These are phyloP conservation scores for Papiliotrema laurentii DNA, from an alignment of 1,284 basidiomycete genomes.

Conservation along the genomic window DNA sequence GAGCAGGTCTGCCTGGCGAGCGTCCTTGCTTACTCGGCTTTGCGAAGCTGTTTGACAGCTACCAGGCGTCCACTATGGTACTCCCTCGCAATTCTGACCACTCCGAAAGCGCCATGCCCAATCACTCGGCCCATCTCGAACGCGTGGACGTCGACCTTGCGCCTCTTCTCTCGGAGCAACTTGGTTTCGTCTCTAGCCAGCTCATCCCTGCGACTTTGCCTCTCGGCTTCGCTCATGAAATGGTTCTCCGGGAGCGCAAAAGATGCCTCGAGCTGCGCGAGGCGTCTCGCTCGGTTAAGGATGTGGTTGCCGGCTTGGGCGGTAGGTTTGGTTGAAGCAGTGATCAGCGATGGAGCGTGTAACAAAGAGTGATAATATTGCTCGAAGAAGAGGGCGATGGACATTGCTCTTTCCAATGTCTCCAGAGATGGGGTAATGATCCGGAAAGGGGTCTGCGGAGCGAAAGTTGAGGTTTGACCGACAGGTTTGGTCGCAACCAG, in stretches of 20 bases:
- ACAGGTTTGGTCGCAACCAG: too few relatives aligned
- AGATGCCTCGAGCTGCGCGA: constrained; percentile 79
- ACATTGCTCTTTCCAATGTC: constrained; percentile 88
- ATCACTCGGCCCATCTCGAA: constrained; percentile 92
- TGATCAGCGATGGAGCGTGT: constrained; percentile 12
- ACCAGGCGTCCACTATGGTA: constrained; percentile 71
- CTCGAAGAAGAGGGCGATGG: constrained; percentile 92
- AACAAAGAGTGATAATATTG: constrained; percentile 90
- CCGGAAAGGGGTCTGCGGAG: constrained; percentile 19
- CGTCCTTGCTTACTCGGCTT: constrained; percentile 60
- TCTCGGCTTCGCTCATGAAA: constrained; percentile 64
- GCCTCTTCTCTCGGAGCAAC: constrained; percentile 76
- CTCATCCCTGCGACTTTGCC: constrained; percentile 64
- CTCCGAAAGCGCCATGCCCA: constrained; percentile 95
- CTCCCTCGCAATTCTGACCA: constrained; percentile 87
- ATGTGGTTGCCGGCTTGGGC: constrained; percentile 61
- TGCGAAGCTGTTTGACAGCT: constrained; percentile 96
- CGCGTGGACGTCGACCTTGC: constrained; percentile 73
- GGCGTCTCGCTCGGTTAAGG: constrained; percentile 70
- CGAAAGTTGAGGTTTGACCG: not conserved
- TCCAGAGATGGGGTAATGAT: constrained; percentile 72
- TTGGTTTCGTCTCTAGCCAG: constrained; percentile 85
- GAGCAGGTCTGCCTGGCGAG: constrained; percentile 4
- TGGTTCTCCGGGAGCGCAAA: constrained; percentile 59
- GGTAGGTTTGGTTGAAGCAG: not conserved